Base-by-base conservation (phyloP, 2,329 filamentous ascomycete species). In the Endocalyx cinctus region DNA sequence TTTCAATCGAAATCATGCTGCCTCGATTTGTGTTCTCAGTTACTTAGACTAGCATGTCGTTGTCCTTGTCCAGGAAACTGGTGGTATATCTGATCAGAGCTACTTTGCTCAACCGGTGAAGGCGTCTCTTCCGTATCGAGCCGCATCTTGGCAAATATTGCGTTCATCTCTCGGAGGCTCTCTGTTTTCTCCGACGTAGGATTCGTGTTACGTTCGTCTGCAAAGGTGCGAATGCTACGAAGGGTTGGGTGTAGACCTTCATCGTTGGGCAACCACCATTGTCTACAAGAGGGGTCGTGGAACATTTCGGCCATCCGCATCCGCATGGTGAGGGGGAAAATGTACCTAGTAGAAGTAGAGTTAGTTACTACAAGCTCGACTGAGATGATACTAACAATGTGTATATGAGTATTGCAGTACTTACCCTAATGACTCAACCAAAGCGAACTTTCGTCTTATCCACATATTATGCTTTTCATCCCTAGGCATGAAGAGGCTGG, bases 181-280 rank as follows among this genome's bases (percentile, higher is more conserved):
- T 86, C 79, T 6, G 69, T 66, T 39, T 76, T 71, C 3, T 70
- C 62, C 13, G 72, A 69, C n/a, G 69, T 66, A 0, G 74, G 75
- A 14, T 68, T 76, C 6, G 74, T 66, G 39, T 78, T 84, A 29
- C 87, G 77, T 44, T 92, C 86, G 47, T 86, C 80, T 17, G 88
- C 86, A 60, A 95, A 89, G 26, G 78, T 74, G 14, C 89, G 82
- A 41, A 95, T 80, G 34, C 76, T 82, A 32, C 80, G 81, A 34
- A 96, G 70, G 26, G 94, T 76, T 1, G 77, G 74, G 10, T 77
- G 82, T 49, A 84, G 84, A 2, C 77, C 79, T 63, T 90, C 84
- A 42, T 87, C 77, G 55, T 92, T 75, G 3, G 88, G 86, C 3
- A 96, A 73, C 92, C 92, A 98, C 87, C 88, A 96, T 37, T 82